Base-by-base conservation (phyloP, 169 alveolate genomes). In the Blepharisma undulans region DNA sequence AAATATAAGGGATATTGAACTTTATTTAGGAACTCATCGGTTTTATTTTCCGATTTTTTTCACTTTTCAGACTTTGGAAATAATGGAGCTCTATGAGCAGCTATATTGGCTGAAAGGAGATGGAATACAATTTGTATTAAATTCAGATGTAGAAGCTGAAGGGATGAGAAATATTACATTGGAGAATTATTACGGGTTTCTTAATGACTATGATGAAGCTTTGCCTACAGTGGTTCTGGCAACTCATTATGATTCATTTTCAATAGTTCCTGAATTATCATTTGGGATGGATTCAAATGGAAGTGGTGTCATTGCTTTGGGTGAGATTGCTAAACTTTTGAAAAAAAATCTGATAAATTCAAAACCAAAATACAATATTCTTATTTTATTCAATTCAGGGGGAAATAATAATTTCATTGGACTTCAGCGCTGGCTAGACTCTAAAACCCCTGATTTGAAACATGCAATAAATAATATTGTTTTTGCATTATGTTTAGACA, bases 141-240 rank as follows among this genome's bases (percentile, higher is more conserved):
- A 77, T 74, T 90, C 84, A 66, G 82, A 86, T 21, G n/a, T n/a
- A n/a, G 94, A 91, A 22, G 92, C 92, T 71, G 77, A 82, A 79
- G 79, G 77, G 66, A 78, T 87, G 61, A 93, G 85, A 59, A 76
- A 81, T 29, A 74, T 93, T 74, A 86, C 89, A 76, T 91, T 86
- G 34, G 96, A 93, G 80, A 93, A 93, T 86, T 89, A 91, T 7
- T 93, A 93, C 87, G 96, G 96, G 32, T 93, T 93, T 77, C 33
- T 89, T 29, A 89, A 91, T 72, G 93, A 80, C 16, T 90, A 85
- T 34, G 79, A 93, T 19, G 91, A 89, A 72, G 85, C 90, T 10
- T 84, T 84, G 59, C 94, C 96, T 33, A 93, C 92, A 29, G 85
- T 93, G 12, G 96, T 93, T 1, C 80, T 93, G 22, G 93, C 91